Base-by-base conservation (phyloP, 192 early-diverging fungal species). In the Coemansia biformis region DNA sequence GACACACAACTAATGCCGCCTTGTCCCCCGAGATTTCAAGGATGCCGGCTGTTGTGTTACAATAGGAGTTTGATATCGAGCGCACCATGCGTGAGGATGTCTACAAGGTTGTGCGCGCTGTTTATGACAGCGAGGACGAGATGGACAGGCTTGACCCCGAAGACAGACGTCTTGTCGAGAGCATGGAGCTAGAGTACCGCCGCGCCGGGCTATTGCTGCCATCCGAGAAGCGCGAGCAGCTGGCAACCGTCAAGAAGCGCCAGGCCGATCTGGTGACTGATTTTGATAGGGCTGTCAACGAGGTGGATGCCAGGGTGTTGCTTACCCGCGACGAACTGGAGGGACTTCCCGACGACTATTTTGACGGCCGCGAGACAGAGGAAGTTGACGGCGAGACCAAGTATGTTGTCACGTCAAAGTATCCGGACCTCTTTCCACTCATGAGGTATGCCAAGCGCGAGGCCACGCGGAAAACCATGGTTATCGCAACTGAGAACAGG, bases 271-370 rank as follows among this genome's bases (percentile, higher is more conserved):
- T 56, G 23, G 24, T 38, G 34, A n/a, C 82, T 9, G 65, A 80
- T 35, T 90, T 84, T 46, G 69, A 51, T 35, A 66, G 78, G 46
- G 82, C 78, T 36, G 42, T 82, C 39, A 77, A 71, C 21, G 81
- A 86, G 13, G 17, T 13, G 7, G 74, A 57, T 14, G 79, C 52
- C 19, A 63, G 63, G 29, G 56, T 66, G 32, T 36, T 51, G 44
- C 56, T 76, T 31, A 65, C 67, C 17, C 55, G 49, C 5, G 52
- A 78, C 7, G 79, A 87, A 48, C 60, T 87, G 23, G 83, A 78
- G 16, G 83, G 82, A 11, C 60, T 90, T 65, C 81, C 80, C 8
- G 77, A 76, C 24, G 78, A 80, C 32, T 86, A 83, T 52, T 58
- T 85, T 14, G 74, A 63, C 43, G 22, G 22, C 33, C 46, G 46